Base-by-base conservation (phyloP, 495 filamentous ascomycete species). In the Elasticomyces elasticus region DNA sequence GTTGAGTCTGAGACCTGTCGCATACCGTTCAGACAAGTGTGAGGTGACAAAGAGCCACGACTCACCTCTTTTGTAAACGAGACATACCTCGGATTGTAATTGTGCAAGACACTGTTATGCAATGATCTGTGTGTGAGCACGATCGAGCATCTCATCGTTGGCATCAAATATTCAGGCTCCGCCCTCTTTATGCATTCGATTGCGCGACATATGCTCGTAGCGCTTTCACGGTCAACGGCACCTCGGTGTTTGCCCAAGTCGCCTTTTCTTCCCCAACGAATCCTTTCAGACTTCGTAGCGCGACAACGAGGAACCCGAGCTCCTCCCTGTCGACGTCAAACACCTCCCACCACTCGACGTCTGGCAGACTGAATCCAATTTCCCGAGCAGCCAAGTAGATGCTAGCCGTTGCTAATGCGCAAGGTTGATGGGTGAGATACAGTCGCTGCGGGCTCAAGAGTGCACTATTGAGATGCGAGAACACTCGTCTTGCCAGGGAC, bases 251-350 rank as follows among this genome's bases (percentile, higher is more conserved):
- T 23, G 65, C 67, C 80, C 78, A 81, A 44, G 60, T 69, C 46
- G 66, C 68, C 53, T 63, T 71, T 61, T 84, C 81, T 7, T 65
- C 70, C 47, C 63, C 65, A 40, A 79, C 82, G 68, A 85, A 90
- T 0, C 79, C 82, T 58, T 85, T 83, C 42, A 91, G 74, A 52
- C 91, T 95, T 45, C 78, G 71, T 80, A 98, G 81, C 0, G 74
- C 89, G 24, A 95, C 87, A 12, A 94, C 91, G 59, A 98, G 63
- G 62, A 97, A 97, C 2, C 92, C 92, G 44, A 97, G 72, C 66
- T 95, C 89, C 74, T 98, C 92, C 20, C 94, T 75, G 46, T 96
- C 91, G n/a, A 89, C 86, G 71, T 98, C 92, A 68, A 98, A 97
- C 0, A 96, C 86, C 69, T 94, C 89, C 92, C 92, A 98, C 92